phyloP scores from a whole-genome alignment of 768 basidiomycete genomes.

The Stropharia rugosoannulata region DNA sequence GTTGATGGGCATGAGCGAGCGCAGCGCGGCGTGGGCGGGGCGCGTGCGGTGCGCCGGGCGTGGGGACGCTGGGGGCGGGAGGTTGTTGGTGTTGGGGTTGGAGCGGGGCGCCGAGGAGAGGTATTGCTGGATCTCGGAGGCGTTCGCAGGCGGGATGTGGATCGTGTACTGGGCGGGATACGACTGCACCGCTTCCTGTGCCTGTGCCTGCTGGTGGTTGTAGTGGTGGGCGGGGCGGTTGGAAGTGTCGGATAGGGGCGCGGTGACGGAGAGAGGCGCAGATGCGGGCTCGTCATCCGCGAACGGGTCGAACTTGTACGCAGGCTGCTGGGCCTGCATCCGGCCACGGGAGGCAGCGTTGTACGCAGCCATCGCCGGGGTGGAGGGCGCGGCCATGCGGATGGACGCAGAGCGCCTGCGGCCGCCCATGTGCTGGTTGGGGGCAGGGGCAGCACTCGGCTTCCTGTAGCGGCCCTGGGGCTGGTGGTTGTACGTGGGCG shows the following conservation, averaged over 20 bases:
- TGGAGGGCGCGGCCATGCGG: constrained; percentile 16
- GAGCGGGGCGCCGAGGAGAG: constrained; percentile 4
- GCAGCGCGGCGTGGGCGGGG: not conserved
- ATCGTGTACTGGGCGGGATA: constrained; percentile 21
- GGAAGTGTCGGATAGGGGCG: not conserved
- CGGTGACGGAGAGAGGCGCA: not conserved
- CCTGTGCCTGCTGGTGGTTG: constrained; percentile 2
- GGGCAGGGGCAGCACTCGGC: not conserved
- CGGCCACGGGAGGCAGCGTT: too few species aligned
- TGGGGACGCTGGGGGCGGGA: constrained; percentile 2
- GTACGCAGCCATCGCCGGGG: not conserved
- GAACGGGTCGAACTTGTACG: constrained; percentile 35
- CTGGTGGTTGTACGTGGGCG: not conserved
- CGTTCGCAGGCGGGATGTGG: constrained; percentile 24
- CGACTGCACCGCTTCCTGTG: not conserved
- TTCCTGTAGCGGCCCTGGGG: constrained; percentile 2
- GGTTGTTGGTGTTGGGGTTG: not conserved
- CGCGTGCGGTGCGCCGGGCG: constrained; percentile 1
- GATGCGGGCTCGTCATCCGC: constrained; percentile 26
- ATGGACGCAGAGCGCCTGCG: constrained; percentile 22
- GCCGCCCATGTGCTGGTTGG: not conserved
- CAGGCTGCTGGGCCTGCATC: not conserved
- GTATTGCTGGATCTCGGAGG: constrained; percentile 22
- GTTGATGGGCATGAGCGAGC: constrained; percentile 6
- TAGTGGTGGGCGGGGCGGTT: not conserved